phyloP scores from a whole-genome alignment of 169 alveolate species.

The Perkinsus chesapeaki region DNA sequence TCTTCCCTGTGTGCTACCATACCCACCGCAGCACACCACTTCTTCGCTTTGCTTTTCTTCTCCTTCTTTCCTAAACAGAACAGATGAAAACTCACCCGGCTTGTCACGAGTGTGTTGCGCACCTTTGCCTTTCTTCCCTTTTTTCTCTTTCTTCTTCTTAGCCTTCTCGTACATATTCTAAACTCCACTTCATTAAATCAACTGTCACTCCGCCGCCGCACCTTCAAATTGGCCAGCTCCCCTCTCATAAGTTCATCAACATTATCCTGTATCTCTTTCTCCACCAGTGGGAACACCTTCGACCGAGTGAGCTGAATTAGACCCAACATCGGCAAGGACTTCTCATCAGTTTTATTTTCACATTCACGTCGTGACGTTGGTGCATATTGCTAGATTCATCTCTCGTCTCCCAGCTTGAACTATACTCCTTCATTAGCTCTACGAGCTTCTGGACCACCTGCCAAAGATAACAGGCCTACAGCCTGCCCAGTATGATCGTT shows the following conservation, averaged over 20 bases:
- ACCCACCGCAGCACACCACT: slow-evolving; percentile 48
- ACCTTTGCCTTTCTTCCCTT: slow-evolving; percentile 25
- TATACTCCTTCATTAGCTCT: slow-evolving; percentile 47
- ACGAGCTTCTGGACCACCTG: slow-evolving; percentile 45
- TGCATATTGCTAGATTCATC: slow-evolving; percentile 54
- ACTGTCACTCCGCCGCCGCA: slow-evolving; percentile 24
- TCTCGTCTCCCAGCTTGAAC: slow-evolving; percentile 52
- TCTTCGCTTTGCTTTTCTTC: slow-evolving; percentile 46
- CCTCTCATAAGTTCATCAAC: slow-evolving; percentile 63
- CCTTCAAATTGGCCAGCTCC: slow-evolving; percentile 54
- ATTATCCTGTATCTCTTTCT: slow-evolving; percentile 44
- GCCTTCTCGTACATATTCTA: slow-evolving; percentile 6
- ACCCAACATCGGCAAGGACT: not conserved
- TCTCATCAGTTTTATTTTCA: slow-evolving; percentile 37
- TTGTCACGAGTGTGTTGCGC: not conserved
- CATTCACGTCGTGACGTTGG: slow-evolving; percentile 44
- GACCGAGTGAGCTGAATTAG: not conserved
- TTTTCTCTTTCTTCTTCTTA: slow-evolving; percentile 32
- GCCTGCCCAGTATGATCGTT: not conserved
- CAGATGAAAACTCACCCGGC: not conserved
- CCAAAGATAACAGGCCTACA: not conserved
- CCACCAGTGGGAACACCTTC: slow-evolving; percentile 46
- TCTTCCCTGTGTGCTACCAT: slow-evolving; percentile 47
- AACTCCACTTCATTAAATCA: not conserved
- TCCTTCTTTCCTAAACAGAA: slow-evolving; percentile 25